Percentiles rank a stretch among this genome's conserved stretches.
Conservation (phyloP, 1,139 yeast genomes). For the Candida smagusa region DNA sequence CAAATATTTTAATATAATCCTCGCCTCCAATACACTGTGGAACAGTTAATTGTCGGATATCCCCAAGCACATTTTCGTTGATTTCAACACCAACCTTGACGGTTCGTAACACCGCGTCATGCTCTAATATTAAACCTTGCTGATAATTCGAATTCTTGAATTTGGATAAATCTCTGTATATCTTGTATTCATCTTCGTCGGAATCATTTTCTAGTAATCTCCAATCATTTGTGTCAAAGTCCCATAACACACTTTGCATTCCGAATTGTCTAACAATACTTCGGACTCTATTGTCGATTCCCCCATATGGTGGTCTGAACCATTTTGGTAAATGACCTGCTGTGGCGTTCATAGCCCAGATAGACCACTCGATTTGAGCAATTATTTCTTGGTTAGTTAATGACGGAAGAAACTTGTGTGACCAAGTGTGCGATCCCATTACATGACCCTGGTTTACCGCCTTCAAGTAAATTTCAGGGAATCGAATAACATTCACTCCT, state of each 20-base stretch:
- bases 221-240: slow-evolving; percentile 92
- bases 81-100: slow-evolving; percentile 68
- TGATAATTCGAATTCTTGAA: slow-evolving; percentile 46
- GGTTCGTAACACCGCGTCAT: slow-evolving; percentile 68
- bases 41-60: slow-evolving; percentile 62
- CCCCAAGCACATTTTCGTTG: slow-evolving; percentile 44
- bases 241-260: slow-evolving; percentile 87
- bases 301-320: slow-evolving; percentile 97
- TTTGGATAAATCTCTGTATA: slow-evolving; percentile 49
- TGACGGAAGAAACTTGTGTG: slow-evolving; percentile 79
- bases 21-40: slow-evolving; percentile 80
- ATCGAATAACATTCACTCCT: slow-evolving; percentile 74
- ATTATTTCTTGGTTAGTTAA: slow-evolving; percentile 74
- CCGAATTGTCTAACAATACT: slow-evolving; percentile 81
- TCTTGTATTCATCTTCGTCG: slow-evolving; percentile 39
- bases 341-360: slow-evolving; percentile 98
- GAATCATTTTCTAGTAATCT: slow-evolving; percentile 41
- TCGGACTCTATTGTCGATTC: slow-evolving; percentile 81
- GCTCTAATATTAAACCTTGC: slow-evolving; percentile 75
- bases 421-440: slow-evolving; percentile 90
- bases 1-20: slow-evolving; percentile 36
- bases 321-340: slow-evolving; percentile 85
- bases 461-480: slow-evolving; percentile 67
- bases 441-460: slow-evolving; percentile 66
- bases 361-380: slow-evolving; percentile 91